These are phyloP conservation scores for Fonsecaea monophora DNA, from an alignment of 2,329 filamentous ascomycete species.

Conservation along the genomic window DNA sequence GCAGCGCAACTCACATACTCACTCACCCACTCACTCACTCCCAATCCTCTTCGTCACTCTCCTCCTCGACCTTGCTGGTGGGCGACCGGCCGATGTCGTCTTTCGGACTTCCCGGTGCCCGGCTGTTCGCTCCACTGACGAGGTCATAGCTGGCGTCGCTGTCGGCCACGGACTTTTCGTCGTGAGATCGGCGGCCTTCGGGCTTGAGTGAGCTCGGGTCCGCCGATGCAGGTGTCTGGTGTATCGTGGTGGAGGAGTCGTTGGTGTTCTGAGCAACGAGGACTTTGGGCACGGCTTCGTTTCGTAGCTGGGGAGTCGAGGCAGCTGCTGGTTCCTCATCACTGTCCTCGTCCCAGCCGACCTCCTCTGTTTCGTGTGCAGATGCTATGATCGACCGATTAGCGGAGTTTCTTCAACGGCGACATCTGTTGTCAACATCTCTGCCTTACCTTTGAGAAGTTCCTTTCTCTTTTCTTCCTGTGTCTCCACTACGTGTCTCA, in stretches of 20 bases:
- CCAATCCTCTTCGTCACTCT: conserved; percentile 55
- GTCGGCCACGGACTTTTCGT: conserved; percentile 87
- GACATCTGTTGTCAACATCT: neutral
- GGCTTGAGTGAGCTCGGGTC: conserved; percentile 60
- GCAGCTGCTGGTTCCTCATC: conserved; percentile 59
- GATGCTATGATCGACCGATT: conserved; percentile 44
- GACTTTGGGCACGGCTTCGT: conserved; percentile 46
- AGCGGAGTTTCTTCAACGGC: conserved; percentile 35
- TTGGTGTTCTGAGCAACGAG: conserved; percentile 34
- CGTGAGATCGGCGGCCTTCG: conserved; percentile 70
- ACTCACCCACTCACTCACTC: conserved; percentile 35
- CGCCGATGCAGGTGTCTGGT: conserved; percentile 45
- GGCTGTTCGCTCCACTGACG: conserved; percentile 80
- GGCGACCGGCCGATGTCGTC: conserved; percentile 52
- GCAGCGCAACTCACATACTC: neutral
- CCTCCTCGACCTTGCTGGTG: conserved; percentile 59
- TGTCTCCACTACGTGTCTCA: conserved; percentile 89
- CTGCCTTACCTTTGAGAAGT: conserved; percentile 78
- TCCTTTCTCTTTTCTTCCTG: conserved; percentile 89
- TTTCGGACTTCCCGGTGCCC: conserved; percentile 72
- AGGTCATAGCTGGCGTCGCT: conserved; percentile 97
- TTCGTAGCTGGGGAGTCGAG: conserved; percentile 54
- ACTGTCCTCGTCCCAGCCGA: conserved; percentile 75
- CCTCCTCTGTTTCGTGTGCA: conserved; percentile 73
- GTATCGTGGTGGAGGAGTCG: conserved; percentile 34